Conservation (phyloP, 371 early-diverging fungal species). For the Syncephalastrum contaminatum region DNA sequence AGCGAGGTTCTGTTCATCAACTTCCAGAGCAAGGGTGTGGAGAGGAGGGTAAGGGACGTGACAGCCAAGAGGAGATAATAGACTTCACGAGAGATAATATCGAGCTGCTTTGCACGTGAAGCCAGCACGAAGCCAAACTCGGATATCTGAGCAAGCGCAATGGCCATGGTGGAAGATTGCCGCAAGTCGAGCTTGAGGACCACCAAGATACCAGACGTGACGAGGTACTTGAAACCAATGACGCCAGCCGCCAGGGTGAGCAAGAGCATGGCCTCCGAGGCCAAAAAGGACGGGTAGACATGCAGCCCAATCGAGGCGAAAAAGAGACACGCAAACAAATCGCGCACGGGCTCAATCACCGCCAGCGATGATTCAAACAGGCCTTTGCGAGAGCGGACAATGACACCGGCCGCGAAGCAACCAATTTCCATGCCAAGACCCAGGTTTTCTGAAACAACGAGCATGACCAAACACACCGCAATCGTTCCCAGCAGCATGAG, state of each 20-base stretch:
- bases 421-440: slow-evolving; percentile 60
- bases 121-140: slow-evolving; percentile 67
- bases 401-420: slow-evolving; percentile 65
- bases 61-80: slow-evolving; percentile 58
- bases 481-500: slow-evolving; percentile 52
- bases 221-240: slow-evolving; percentile 55
- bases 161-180: slow-evolving; percentile 45
- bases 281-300: slow-evolving; percentile 59
- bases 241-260: slow-evolving; percentile 45
- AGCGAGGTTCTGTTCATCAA: slow-evolving; percentile 19
- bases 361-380: slow-evolving; percentile 38
- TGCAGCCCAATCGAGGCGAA: slow-evolving; percentile 70
- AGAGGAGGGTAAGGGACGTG: slow-evolving; percentile 53
- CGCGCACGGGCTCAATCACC: slow-evolving; percentile 56
- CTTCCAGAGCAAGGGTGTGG: slow-evolving; percentile 57
- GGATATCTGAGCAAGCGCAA: slow-evolving; percentile 61
- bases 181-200: slow-evolving; percentile 38
- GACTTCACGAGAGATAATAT: slow-evolving; percentile 56
- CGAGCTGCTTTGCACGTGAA: slow-evolving; percentile 54
- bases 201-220: slow-evolving; percentile 32
- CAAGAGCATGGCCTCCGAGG: slow-evolving; percentile 51
- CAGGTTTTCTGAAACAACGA: slow-evolving; percentile 40
- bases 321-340: slow-evolving; percentile 60
- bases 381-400: slow-evolving; percentile 44
- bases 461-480: slow-evolving; percentile 50